phyloP scores from a whole-genome alignment of 2,329 filamentous ascomycete genomes.

The Xylaria sp. region DNA sequence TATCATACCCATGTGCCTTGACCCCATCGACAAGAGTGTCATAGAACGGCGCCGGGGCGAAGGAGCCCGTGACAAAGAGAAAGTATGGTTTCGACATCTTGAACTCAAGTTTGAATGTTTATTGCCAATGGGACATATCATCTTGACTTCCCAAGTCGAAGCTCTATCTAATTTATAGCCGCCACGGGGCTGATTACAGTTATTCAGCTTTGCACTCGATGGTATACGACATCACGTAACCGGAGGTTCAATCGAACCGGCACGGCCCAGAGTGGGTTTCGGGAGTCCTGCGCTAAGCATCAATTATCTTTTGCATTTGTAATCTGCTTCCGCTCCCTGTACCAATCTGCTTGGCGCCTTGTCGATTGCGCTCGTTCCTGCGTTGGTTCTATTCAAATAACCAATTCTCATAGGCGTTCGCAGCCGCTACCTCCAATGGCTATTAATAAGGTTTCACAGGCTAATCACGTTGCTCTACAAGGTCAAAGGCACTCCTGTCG shows the following conservation, averaged over 20 bases:
- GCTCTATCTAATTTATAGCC: neutral
- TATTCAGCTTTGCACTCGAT: neutral
- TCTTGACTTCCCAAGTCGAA: neutral
- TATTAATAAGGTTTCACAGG: too few species aligned
- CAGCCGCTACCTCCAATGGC: neutral
- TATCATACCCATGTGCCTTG: constrained; percentile 40
- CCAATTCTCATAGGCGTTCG: neutral
- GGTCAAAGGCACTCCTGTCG: too few species aligned
- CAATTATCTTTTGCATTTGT: neutral
- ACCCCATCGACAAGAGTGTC: constrained; percentile 36
- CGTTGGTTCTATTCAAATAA: neutral
- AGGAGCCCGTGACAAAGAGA: constrained; percentile 42
- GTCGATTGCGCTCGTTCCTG: neutral
- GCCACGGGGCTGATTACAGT: neutral
- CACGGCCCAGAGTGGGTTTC: neutral
- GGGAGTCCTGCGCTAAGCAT: neutral
- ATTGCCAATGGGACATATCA: neutral
- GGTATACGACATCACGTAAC: constrained; percentile 18
- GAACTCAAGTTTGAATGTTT: neutral
- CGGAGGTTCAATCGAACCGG: constrained; percentile 5
- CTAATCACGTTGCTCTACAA: too few species aligned
- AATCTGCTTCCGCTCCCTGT: neutral
- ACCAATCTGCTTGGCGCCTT: neutral
- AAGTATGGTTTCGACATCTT: constrained; percentile 42
- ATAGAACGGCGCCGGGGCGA: constrained; percentile 37